These are phyloP conservation scores for Symbiodinium pilosum DNA, from an alignment of 73 alveolate genomes.

Conservation along the genomic window DNA sequence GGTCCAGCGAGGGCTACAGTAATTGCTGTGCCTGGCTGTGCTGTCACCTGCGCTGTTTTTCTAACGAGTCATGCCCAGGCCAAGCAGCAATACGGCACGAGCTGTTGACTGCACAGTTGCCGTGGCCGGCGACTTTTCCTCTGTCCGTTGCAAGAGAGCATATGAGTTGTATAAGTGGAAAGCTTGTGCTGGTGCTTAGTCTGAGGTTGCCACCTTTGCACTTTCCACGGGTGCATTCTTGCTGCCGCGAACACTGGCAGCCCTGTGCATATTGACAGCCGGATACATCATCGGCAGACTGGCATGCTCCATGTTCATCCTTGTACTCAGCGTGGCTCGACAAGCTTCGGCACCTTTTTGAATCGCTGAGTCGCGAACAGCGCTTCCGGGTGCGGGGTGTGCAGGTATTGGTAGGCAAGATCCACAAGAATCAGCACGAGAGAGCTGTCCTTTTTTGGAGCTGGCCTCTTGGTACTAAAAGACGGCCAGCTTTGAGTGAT, in stretches of 20 bases:
- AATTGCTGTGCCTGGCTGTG: too few species aligned
- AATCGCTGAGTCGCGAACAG: too few species aligned
- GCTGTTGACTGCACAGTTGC: conserved; percentile 38
- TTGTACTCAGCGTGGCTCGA: conserved; percentile 55
- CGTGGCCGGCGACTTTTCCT: background rate
- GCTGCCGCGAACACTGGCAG: conserved; percentile 33
- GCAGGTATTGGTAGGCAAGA: conserved; percentile 74
- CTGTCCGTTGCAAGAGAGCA: background rate
- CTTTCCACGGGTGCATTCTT: conserved; percentile 16
- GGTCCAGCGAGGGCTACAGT: too few species aligned
- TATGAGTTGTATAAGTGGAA: background rate
- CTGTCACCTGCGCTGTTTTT: too few species aligned
- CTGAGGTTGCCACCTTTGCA: conserved; percentile 15
- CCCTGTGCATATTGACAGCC: conserved; percentile 5
- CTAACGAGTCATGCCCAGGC: background rate
- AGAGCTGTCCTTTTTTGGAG: conserved; percentile 59
- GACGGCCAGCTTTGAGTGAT: background rate
- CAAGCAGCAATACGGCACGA: background rate
- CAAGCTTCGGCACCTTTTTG: background rate
- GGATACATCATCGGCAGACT: conserved; percentile 24
- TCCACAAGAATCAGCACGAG: conserved; percentile 86
- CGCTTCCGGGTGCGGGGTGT: too few species aligned
- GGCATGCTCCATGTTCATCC: conserved; percentile 42
- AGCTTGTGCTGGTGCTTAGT: background rate
- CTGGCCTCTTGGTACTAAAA: conserved; percentile 1